Base-by-base conservation (phyloP, 2,329 filamentous ascomycete species). In the Beauveria scarabaeidicola region DNA sequence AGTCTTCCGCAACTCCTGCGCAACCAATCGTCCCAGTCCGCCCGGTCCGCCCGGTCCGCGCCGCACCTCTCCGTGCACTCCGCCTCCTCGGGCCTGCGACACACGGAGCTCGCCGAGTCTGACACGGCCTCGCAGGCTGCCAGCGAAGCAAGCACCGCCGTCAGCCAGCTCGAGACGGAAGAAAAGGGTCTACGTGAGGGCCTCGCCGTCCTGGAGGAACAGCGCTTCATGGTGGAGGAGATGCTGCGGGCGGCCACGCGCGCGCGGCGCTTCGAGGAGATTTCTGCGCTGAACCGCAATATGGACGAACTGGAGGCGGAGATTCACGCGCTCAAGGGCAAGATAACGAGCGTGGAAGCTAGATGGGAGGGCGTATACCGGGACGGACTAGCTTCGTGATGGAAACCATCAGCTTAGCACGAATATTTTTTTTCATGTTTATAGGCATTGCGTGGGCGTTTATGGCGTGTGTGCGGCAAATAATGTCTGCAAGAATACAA, bases 191-290 rank as follows among this genome's bases (percentile, higher is more conserved):
- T 95, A 1, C 83, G 88, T 17, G 91, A 96, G 67, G 79, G 85
- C 4, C 76, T 96, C 13, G 88, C 94, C 32, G 87, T 97, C 7
- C 79, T 97, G 1, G 91, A 96, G 71, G 92, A 97, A 73, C 92
- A 97, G 71, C 88, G 86, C 64, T 96, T 95, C 73, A 85, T 96
- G 74, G 91, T 97, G 0, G 84, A 86, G 41, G 86, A 90, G 66
- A 96, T 96, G 91, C 84, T 96, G 48, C 83, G 83, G 8, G 84
- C 87, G 62, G 90, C 91, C 0, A 87, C 87, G 52, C 87, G 86
- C 46, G 83, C 88, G 11, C 79, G 90, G 29, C 85, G 90, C 61
- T 95, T 96, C 65, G 92, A 96, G 67, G 92, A 97, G 72, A 89
- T 95, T 2, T 83, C 85, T 59, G 90, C 89, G 11, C 75, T 97